A percentile compares a stretch with the other conserved stretches of the same genome.
Conservation (phyloP, 129 eudicot genomes). For the Daucus carota region DNA sequence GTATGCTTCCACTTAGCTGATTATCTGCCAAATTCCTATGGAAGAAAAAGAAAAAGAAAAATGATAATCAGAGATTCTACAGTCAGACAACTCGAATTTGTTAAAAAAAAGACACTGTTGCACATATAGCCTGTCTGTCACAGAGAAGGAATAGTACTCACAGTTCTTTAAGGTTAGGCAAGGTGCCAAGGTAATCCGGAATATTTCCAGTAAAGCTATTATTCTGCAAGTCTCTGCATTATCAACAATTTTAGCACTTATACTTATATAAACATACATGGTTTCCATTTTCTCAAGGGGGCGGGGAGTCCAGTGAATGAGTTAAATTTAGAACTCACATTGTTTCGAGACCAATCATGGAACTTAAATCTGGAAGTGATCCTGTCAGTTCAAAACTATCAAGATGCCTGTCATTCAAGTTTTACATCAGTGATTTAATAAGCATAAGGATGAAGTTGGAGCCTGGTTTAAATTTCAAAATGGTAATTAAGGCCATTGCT, state of each 20-base stretch:
- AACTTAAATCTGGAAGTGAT: conserved; percentile 54
- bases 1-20: conserved; percentile 50
- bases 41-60: not conserved
- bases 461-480: not conserved
- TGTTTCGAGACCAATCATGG: conserved; percentile 52
- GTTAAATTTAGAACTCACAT: conserved; percentile 31
- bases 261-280: not conserved
- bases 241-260: not conserved
- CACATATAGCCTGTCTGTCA: not conserved
- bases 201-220: conserved; percentile 46
- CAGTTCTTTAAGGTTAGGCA: conserved; percentile 50
- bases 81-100: not conserved
- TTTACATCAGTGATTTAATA: not conserved
- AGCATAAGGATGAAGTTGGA: not conserved
- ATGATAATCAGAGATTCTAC: not conserved
- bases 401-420: conserved; percentile 32
- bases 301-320: not conserved
- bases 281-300: conserved; percentile 22
- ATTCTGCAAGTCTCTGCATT: conserved; percentile 52
- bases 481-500: not conserved
- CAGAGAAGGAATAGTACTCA: conserved; percentile 19
- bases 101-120: not conserved
- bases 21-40: conserved; percentile 58
- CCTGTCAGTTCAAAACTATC: conserved; percentile 46
- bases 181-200: conserved; percentile 49